A percentile compares a stretch with the other conserved stretches of the same genome.
phyloP scores from a whole-genome alignment of 805 yeast species.

The Yamadazyma olivae region DNA sequence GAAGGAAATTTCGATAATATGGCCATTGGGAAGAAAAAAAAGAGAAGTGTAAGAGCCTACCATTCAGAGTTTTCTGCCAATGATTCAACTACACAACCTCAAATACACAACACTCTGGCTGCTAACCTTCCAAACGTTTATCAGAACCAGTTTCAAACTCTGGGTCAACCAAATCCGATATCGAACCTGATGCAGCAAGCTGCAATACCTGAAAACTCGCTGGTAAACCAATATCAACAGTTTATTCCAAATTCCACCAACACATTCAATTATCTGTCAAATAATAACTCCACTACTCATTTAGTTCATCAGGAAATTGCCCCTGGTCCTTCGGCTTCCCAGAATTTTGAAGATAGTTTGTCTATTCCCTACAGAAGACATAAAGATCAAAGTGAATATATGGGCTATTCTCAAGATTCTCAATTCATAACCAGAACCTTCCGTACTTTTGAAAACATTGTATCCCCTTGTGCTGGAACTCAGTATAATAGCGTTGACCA shows the following conservation, averaged over 20 bases:
- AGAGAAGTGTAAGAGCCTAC: conserved; percentile 29
- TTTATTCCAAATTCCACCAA: background rate
- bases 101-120: background rate
- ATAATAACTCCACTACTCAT: background rate
- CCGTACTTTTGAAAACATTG: conserved; percentile 69
- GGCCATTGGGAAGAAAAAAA: conserved; percentile 18
- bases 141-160: background rate
- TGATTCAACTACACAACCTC: background rate
- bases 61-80: conserved; percentile 17
- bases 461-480: conserved; percentile 81
- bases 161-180: background rate
- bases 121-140: no score
- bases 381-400: conserved; percentile 21
- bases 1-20: conserved; percentile 2
- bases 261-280: background rate
- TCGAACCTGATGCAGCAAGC: background rate
- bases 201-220: background rate
- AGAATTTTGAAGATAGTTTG: conserved; percentile 7
- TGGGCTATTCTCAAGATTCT: conserved; percentile 21
- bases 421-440: conserved; percentile 45
- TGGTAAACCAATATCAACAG: no score
- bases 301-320: conserved; percentile 2
- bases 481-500: conserved; percentile 72
- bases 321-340: background rate
- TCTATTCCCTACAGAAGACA: conserved; percentile 18